Evolutionary conservation across 2,329 filamentous ascomycete species (phyloP), one percentile per base, ranked within the genome.

Genomic region (Cladosporium sp.): DNA sequence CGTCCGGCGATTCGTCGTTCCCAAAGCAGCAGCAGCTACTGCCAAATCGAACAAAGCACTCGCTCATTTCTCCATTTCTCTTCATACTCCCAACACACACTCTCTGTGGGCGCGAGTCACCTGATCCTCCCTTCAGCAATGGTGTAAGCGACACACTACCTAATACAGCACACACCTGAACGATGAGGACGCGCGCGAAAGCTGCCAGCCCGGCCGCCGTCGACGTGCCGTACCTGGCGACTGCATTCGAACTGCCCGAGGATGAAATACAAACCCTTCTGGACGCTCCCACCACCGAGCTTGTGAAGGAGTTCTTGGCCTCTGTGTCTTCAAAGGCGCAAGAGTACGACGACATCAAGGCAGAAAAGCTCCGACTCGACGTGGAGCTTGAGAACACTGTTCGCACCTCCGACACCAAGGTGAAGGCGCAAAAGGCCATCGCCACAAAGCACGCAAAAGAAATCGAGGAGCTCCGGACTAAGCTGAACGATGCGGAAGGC

Each of bases 321-420:
- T 89, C 91, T 28, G 86, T 98, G 62, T 86, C 89, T 26, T 81
- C 83, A 32, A 97, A 95, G 77, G 92, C 91, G 39, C 91, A 89
- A 72, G 92, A 97, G 73, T 89, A 87, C 72, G 92, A 97, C 75
- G 86, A 88, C 46, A 81, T 97, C 48, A 92, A 90, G 72, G 89
- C 94, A 11, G 91, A 96, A 70, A 98, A 97, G 80, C 85, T 97
- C 53, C 89, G 92, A 70, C 83, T 91, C 54, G 92, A 97, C 73
- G 95, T 99, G 53, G 93, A 98, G 81, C 86, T 98, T 8, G 95
- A 99, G 77, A 95, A 92, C 78, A 90, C 90, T 21, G 89, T 97
- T 57, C 89, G 93, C 72, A 91, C 87, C 70, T 89, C 90, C 66
- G 94, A 98, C 76, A 88, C 90, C 26, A 91, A 93, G 78, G 89